Conservation (phyloP, 148 eudicot species). For the Arctostaphylos glauca region DNA sequence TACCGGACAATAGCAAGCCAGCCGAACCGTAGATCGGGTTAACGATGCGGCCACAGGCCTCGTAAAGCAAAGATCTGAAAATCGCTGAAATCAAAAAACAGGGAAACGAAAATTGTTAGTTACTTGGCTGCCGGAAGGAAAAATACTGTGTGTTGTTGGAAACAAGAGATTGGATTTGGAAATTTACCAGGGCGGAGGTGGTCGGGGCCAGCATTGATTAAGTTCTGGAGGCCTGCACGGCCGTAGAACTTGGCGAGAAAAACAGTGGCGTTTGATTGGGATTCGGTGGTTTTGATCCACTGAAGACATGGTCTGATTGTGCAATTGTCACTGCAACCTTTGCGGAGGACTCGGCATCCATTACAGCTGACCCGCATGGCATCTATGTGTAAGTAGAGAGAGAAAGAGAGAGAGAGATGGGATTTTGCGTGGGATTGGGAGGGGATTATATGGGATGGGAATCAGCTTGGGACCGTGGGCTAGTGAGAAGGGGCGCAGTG, state of each 20-base stretch:
- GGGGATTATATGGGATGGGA: background rate
- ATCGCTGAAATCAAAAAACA: constrained; percentile 21
- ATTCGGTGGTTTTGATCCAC: constrained; percentile 51
- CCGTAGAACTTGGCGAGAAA: constrained; percentile 68
- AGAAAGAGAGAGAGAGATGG: constrained; percentile 13
- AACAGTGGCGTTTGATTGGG: constrained; percentile 58
- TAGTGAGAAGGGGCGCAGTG: background rate
- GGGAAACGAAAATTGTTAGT: background rate
- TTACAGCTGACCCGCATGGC: constrained; percentile 53
- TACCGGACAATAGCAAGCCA: constrained; percentile 52
- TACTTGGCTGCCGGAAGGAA: too few relatives aligned
- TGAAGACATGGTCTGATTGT: constrained; percentile 47
- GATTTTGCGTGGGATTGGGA: background rate
- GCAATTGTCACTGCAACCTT: constrained; percentile 55
- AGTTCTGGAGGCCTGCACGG: constrained; percentile 59
- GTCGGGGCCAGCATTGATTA: constrained; percentile 48
- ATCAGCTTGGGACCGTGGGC: background rate
- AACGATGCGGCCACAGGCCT: constrained; percentile 77
- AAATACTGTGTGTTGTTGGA: background rate
- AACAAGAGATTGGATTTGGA: background rate
- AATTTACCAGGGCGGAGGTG: constrained; percentile 49
- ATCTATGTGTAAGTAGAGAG: background rate
- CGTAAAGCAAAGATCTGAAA: constrained; percentile 60
- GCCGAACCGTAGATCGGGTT: constrained; percentile 75
- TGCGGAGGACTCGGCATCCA: constrained; percentile 54